These are phyloP conservation scores for Articulospora tetracladia DNA, from an alignment of 495 filamentous ascomycete species.

Conservation along the genomic window DNA sequence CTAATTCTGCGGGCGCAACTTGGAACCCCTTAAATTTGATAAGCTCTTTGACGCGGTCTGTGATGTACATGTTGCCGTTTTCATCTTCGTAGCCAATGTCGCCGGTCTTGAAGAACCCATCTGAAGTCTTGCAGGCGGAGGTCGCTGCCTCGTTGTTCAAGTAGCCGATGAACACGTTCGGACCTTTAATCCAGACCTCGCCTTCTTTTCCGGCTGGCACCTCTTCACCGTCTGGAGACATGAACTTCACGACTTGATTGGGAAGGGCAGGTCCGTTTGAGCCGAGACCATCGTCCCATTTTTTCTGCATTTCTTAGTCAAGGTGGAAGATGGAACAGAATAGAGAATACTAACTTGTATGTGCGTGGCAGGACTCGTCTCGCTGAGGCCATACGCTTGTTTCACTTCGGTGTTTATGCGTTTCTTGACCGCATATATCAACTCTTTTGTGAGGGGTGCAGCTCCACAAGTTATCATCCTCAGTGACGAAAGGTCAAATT, in stretches of 20 bases:
- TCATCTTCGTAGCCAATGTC: conserved; percentile 60
- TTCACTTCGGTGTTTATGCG: conserved; percentile 66
- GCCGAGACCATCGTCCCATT: conserved; percentile 71
- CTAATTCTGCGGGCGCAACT: conserved; percentile 71
- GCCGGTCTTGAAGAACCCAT: conserved; percentile 67
- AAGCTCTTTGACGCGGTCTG: conserved; percentile 66
- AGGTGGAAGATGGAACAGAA: conserved; percentile 46
- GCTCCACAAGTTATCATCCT: conserved; percentile 74
- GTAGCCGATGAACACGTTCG: conserved; percentile 64
- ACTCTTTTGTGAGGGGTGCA: conserved; percentile 78
- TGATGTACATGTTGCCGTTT: conserved; percentile 58
- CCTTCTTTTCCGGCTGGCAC: conserved; percentile 44
- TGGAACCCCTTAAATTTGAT: conserved; percentile 75
- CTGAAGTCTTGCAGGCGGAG: conserved; percentile 45
- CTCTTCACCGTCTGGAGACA: conserved; percentile 44
- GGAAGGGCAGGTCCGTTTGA: conserved; percentile 75
- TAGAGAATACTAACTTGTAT: conserved; percentile 58
- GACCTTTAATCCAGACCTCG: conserved; percentile 66
- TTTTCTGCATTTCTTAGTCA: conserved; percentile 39
- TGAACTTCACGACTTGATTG: conserved; percentile 79
- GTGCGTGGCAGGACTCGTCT: conserved; percentile 48
- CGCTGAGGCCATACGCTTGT: conserved; percentile 54
- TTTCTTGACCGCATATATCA: conserved; percentile 71
- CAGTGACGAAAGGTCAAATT: conserved; percentile 68
- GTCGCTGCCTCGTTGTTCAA: conserved; percentile 60